Evolutionary conservation across 1,284 basidiomycete genomes (phyloP), one percentile per base, ranked within the genome.

Genomic region (Uromyces viciae-fabae): DNA sequence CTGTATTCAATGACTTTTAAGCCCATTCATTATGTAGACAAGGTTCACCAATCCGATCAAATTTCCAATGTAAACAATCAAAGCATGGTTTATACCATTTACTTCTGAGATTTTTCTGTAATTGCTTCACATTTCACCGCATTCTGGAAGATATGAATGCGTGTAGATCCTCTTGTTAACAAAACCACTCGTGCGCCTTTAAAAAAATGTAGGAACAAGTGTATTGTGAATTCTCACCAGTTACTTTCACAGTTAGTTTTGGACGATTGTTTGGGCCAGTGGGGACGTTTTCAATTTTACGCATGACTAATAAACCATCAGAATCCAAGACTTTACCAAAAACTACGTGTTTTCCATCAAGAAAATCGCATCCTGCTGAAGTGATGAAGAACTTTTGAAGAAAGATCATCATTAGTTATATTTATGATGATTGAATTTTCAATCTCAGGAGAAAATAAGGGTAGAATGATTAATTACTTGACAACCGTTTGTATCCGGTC

Each of bases 211-310:
- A n/a, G n/a, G n/a, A n/a, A n/a, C n/a, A n/a, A n/a, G n/a, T n/a
- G n/a, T n/a, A n/a, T n/a, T n/a, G n/a, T n/a, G 46, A 22, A 49
- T 49, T 17, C 38, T 81, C 82, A 92, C 94, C 93, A 28, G 90
- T 91, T 76, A 95, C 92, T 86, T 93, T 94, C 5, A 94, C 93
- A 3, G 90, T 89, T 54, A 95, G 85, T 85, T 94, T 94, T 0
- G 93, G 93, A 80, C 93, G 87, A 84, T 93, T 93, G 85, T 94
- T 94, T 1, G 89, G 89, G 5, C 95, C 95, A 0, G 94, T 97
- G 5, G 94, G 90, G 0, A 96, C 94, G 83, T 94, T 94, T 87
- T 98, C 95, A 81, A 98, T 94, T 86, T 97, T 98, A 82, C 95
- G 90, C 74, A 98, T 89, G 0, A 93, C 94, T 82, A 95, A 89